Evolutionary conservation across 305 asterid genomes (phyloP).

Genomic region (Rubia tinctorum): DNA sequence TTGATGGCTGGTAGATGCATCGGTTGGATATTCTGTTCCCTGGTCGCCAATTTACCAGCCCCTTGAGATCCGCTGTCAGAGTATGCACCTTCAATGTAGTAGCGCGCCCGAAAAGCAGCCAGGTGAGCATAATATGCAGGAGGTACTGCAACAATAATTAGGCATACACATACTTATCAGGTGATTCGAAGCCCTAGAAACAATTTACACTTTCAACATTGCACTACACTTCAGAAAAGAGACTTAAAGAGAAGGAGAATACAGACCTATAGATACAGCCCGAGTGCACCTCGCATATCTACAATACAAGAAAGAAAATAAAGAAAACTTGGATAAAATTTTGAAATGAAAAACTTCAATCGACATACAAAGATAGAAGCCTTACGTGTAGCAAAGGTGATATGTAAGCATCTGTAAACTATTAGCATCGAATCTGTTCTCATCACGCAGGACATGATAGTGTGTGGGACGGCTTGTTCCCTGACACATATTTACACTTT

Average conservation of each 20-base stretch:
- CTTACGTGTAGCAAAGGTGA: conserved; percentile 74
- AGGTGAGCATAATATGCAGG: conserved; percentile 90
- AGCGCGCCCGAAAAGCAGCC: conserved; percentile 81
- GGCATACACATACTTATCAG: background rate
- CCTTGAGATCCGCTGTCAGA: conserved; percentile 48
- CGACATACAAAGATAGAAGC: too few relatives aligned
- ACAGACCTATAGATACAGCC: conserved; percentile 61
- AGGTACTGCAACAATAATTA: conserved; percentile 49
- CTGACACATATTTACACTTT: conserved; percentile 24
- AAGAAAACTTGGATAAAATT: background rate
- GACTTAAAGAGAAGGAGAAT: background rate
- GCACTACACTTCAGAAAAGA: background rate
- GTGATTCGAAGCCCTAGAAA: background rate
- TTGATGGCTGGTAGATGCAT: conserved; percentile 44
- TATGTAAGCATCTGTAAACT: conserved; percentile 61
- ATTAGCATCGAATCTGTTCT: conserved; percentile 66
- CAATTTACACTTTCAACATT: background rate
- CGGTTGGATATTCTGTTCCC: conserved; percentile 33
- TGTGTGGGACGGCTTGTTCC: conserved; percentile 91
- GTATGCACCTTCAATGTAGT: conserved; percentile 48
- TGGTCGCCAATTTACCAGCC: conserved; percentile 22
- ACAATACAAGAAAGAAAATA: background rate
- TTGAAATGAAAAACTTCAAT: background rate
- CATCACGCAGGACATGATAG: conserved; percentile 77
- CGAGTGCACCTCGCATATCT: conserved; percentile 88